Base-by-base conservation (phyloP, 1,139 yeast genomes). In the Suhomyces chickasaworum region DNA sequence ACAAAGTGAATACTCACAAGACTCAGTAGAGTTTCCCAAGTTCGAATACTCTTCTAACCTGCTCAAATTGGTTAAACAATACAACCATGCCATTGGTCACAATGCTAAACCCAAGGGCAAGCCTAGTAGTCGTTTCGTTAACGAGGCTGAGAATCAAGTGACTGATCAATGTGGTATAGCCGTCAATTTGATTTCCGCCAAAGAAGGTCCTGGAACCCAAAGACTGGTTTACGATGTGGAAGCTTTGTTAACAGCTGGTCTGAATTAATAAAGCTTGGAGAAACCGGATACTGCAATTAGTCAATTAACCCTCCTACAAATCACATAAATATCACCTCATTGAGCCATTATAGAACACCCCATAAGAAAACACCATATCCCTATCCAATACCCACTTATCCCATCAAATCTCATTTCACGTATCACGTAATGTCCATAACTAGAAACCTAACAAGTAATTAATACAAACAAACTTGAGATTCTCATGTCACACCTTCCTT, bases 121-220 rank as follows among this genome's bases (percentile, higher is more conserved):
- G 7, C 12, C 29, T 5, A 29, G 18, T 17, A 29, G 6, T 4
- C 37, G 37, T 16, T 30, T 34, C 12, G 38, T 20, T n/a, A 47
- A 47, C 29, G 6, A 15, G 12, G 7, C 18, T 15, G 50, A 47
- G 18, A 12, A 18, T 8, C 40, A 31, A 15, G 38, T 39, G 6
- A n/a, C 43, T 31, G 39, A 50, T 18, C 46, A 48, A 17, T 67
- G 71, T 52, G 52, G 52, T 9, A 62, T 66, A 23, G 47, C 66
- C 20, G 53, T 67, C 27, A 52, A 56, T 15, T 57, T 63, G 20
- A 50, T 48, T 18, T 25, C 41, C 21, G 5, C 33, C 7, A 42
- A 46, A 13, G 8, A 30, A 3, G 49, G 49, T 10, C 17, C 49
- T 2, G 49, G 49, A 10, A 29, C 37, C 27, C 35, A 33, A 25